These are phyloP conservation scores for Umbellularia californica DNA, from an alignment of 164 flowering plant species.

Conservation along the genomic window DNA sequence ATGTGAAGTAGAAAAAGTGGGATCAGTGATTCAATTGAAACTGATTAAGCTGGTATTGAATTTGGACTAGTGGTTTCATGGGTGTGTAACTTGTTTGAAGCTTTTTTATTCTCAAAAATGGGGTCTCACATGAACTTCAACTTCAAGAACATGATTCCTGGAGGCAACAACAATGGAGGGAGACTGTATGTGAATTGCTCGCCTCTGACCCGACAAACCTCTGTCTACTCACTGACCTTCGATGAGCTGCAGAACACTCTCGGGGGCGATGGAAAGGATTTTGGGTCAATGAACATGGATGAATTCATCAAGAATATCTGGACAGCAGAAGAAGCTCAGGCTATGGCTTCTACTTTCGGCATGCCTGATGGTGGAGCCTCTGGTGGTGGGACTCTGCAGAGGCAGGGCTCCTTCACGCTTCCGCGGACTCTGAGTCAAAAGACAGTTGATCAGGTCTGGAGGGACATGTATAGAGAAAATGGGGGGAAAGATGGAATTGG, in stretches of 20 bases:
- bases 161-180: conserved; percentile 11
- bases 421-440: conserved; percentile 37
- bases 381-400: conserved; percentile 16
- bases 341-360: conserved; percentile 9
- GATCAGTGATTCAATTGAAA: no score
- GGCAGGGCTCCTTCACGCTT: conserved; percentile 33
- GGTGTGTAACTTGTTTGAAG: background rate
- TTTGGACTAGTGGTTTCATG: background rate
- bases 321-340: conserved; percentile 41
- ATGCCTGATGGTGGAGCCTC: conserved; percentile 9
- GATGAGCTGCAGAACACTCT: conserved; percentile 77
- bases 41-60: background rate
- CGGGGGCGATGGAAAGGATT: conserved; percentile 63
- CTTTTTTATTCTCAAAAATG: conserved; percentile 24
- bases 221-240: conserved; percentile 66
- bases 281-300: conserved; percentile 64
- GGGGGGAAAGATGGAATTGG: conserved; percentile 15
- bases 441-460: conserved; percentile 80
- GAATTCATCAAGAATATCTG: conserved; percentile 62
- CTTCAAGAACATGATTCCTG: conserved; percentile 47
- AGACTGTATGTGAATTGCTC: conserved; percentile 25
- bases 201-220: conserved; percentile 55
- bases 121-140: conserved; percentile 64
- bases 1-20: background rate
- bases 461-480: conserved; percentile 43